Conservation (phyloP, 495 filamentous ascomycete species). For the Penicillium riverlandense region DNA sequence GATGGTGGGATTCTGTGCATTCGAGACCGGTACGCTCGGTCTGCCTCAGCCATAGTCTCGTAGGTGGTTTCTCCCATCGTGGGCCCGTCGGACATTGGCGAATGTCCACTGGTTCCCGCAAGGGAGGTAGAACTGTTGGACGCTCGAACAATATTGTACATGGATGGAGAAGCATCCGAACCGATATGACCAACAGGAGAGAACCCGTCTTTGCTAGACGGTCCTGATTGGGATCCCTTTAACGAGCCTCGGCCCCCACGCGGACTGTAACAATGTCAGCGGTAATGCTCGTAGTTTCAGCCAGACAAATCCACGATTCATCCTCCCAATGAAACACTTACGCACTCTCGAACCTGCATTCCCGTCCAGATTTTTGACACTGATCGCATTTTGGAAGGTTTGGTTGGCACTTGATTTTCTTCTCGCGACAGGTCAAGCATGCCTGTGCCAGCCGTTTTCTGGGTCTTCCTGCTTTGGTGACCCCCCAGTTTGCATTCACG, state of each 20-base stretch:
- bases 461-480: slow-evolving; percentile 88
- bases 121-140: slow-evolving; percentile 29
- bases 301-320: neutral
- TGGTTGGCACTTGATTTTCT: slow-evolving; percentile 95
- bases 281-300: neutral
- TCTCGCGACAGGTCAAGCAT: slow-evolving; percentile 84
- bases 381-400: slow-evolving; percentile 79
- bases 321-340: slow-evolving; percentile 41
- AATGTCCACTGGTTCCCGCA: slow-evolving; percentile 27
- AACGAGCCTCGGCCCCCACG: slow-evolving; percentile 29
- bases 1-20: slow-evolving; percentile 9
- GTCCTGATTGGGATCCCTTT: slow-evolving; percentile 18
- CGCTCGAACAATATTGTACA: slow-evolving; percentile 28
- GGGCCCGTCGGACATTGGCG: slow-evolving; percentile 29
- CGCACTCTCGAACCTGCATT: slow-evolving; percentile 84
- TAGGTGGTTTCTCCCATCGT: slow-evolving; percentile 20
- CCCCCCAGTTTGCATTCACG: slow-evolving; percentile 87
- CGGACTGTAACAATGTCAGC: slow-evolving; percentile 21
- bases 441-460: slow-evolving; percentile 84
- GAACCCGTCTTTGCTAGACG: slow-evolving; percentile 16
- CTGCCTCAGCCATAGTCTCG: slow-evolving; percentile 19
- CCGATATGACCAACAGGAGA: slow-evolving; percentile 7
- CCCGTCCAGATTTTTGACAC: slow-evolving; percentile 79
- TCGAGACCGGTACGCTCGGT: slow-evolving; percentile 16
- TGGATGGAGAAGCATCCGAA: slow-evolving; percentile 26